phyloP scores from a whole-genome alignment of 2,329 filamentous ascomycete species.

The Cladosporium sp. region DNA sequence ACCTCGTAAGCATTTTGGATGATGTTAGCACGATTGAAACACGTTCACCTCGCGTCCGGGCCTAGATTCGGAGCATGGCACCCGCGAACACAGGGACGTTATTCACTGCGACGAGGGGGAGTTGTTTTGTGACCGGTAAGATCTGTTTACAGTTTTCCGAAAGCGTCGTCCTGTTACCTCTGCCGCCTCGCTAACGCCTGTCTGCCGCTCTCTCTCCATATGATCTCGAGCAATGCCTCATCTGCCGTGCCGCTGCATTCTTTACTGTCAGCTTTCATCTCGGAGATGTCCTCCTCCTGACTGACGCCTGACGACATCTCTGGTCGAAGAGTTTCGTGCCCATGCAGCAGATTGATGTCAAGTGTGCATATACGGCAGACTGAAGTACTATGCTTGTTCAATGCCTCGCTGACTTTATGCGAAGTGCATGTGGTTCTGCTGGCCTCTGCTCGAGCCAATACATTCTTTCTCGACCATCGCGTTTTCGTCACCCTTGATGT shows the following conservation, averaged over 20 bases:
- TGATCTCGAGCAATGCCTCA: not conserved
- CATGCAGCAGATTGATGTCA: not conserved
- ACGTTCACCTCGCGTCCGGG: not conserved
- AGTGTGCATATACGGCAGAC: not conserved
- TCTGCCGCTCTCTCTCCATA: too few relatives aligned
- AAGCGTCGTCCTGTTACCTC: not conserved
- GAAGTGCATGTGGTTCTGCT: not conserved
- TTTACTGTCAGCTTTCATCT: not conserved
- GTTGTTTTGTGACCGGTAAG: not conserved
- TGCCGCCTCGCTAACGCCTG: not conserved
- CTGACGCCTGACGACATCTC: not conserved
- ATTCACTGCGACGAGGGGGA: not conserved
- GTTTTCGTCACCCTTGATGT: not conserved
- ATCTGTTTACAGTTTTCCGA: not conserved
- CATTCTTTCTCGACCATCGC: not conserved
- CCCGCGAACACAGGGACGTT: not conserved
- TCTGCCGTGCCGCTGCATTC: not conserved
- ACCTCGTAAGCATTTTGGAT: not conserved
- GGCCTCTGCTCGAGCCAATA: not conserved
- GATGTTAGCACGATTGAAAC: not conserved
- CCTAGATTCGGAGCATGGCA: too few relatives aligned
- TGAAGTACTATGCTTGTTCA: not conserved
- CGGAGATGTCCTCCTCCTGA: not conserved
- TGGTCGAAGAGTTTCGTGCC: not conserved
- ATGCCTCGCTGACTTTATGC: not conserved